Evolutionary conservation across 2,329 filamentous ascomycete species (phyloP).

Genomic region (Exophiala mesophila): DNA sequence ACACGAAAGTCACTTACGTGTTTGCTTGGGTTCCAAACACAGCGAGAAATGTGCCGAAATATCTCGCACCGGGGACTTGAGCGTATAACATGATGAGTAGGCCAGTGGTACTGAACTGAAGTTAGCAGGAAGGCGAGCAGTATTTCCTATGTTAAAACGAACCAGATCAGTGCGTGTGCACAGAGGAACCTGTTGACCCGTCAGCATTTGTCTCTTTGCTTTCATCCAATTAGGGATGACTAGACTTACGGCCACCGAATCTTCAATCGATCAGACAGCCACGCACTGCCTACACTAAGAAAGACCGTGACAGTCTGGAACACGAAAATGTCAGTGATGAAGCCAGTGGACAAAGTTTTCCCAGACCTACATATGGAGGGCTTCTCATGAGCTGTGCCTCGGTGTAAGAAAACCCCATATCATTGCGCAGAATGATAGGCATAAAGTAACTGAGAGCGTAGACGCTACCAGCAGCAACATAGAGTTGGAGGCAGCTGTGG

Average conservation of each 20-base stretch:
- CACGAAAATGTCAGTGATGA: not conserved
- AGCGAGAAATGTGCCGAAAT: conserved; percentile 31
- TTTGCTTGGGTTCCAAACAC: conserved; percentile 51
- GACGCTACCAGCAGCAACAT: conserved; percentile 2
- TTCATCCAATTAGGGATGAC: not conserved
- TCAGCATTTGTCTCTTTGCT: not conserved
- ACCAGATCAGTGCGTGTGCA: not conserved
- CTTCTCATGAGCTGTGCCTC: conserved; percentile 66
- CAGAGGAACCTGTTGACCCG: not conserved
- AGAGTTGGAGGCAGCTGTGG: conserved; percentile 7
- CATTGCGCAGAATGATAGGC: conserved; percentile 62
- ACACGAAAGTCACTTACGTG: too few species aligned
- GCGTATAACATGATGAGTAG: conserved; percentile 51
- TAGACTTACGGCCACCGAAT: conserved; percentile 52
- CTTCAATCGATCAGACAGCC: conserved; percentile 61
- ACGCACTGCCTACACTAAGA: conserved; percentile 57
- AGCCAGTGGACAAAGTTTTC: not conserved
- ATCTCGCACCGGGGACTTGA: conserved; percentile 4
- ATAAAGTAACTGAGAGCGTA: conserved; percentile 69
- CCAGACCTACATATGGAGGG: conserved; percentile 54
- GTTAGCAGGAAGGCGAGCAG: too few species aligned
- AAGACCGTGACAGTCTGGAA: conserved; percentile 49
- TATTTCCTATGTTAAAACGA: too few species aligned
- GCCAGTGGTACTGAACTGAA: not conserved
- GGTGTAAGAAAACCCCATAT: conserved; percentile 62